Percentiles rank a stretch among this genome's conserved stretches.
phyloP scores from a whole-genome alignment of 2,329 filamentous ascomycete genomes.

The Beauveria rudraprayagi region DNA sequence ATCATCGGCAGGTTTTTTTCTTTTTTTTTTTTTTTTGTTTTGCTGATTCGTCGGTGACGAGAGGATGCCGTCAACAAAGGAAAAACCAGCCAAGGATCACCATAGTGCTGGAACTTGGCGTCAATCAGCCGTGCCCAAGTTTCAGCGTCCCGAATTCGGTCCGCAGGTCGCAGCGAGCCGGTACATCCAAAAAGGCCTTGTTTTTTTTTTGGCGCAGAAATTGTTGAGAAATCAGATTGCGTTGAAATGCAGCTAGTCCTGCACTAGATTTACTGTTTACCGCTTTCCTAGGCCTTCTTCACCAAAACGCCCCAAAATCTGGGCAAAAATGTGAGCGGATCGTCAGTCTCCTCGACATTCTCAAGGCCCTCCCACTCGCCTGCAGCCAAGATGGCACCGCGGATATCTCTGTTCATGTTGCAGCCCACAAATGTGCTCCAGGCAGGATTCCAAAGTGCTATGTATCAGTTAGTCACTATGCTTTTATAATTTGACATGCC shows the following conservation, averaged over 20 bases:
- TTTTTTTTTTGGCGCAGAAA: too few relatives aligned
- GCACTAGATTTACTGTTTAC: not conserved
- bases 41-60: too few relatives aligned
- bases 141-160: too few relatives aligned
- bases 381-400: not conserved
- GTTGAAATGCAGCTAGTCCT: too few relatives aligned
- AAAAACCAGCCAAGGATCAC: too few relatives aligned
- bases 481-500: not conserved
- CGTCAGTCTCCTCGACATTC: not conserved
- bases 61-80: too few relatives aligned
- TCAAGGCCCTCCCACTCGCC: constrained; percentile 6
- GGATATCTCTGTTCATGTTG: constrained; percentile 2
- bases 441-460: constrained; percentile 5
- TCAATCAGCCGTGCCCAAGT: too few relatives aligned
- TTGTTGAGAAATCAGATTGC: not conserved
- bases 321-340: constrained; percentile 3
- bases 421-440: constrained; percentile 8
- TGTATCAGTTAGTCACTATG: not conserved
- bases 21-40: too few relatives aligned
- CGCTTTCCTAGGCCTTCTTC: not conserved
- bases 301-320: constrained; percentile 1
- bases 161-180: too few relatives aligned
- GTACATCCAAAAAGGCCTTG: too few relatives aligned
- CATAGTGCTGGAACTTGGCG: too few relatives aligned
- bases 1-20: too few relatives aligned